Evolutionary conservation across 148 eudicot genomes (phyloP).

Genomic region (Spergularia bocconei): DNA sequence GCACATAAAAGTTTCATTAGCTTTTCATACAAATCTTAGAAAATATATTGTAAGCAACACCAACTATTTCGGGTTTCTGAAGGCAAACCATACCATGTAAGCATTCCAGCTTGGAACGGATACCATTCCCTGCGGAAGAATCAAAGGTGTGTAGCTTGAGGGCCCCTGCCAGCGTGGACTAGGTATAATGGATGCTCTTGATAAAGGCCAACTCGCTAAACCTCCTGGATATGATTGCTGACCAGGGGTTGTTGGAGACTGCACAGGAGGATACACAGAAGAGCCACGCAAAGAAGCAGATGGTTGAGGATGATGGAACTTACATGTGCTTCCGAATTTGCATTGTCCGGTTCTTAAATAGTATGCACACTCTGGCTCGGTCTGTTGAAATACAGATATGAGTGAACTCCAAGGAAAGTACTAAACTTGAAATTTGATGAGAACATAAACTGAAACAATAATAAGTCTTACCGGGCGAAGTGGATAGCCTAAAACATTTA

Average conservation of each 20-base stretch:
- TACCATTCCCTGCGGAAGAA: slow-evolving; percentile 79
- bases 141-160: slow-evolving; percentile 72
- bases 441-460: slow-evolving; percentile 2
- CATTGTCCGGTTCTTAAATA: slow-evolving; percentile 94
- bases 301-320: slow-evolving; percentile 97
- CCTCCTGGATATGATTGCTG: slow-evolving; percentile 82
- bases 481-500: slow-evolving; percentile 89
- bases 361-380: slow-evolving; percentile 79
- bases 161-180: slow-evolving; percentile 93
- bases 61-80: neutral
- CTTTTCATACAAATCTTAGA: neutral
- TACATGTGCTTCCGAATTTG: slow-evolving; percentile 92
- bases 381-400: slow-evolving; percentile 33
- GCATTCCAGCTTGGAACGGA: slow-evolving; percentile 86
- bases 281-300: slow-evolving; percentile 77
- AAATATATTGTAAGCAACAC: no score
- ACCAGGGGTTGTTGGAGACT: slow-evolving; percentile 70
- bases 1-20: neutral
- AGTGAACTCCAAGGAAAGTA: neutral
- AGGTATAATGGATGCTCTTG: slow-evolving; percentile 67
- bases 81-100: slow-evolving; percentile 66
- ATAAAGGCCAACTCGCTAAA: slow-evolving; percentile 62
- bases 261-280: slow-evolving; percentile 80
- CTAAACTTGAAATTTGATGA: neutral
- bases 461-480: slow-evolving; percentile 70